Percentiles rank a stretch among this genome's conserved stretches.
Evolutionary conservation across 2,329 filamentous ascomycete species (phyloP).

Genomic region (Arachnopeziza araneosa): DNA sequence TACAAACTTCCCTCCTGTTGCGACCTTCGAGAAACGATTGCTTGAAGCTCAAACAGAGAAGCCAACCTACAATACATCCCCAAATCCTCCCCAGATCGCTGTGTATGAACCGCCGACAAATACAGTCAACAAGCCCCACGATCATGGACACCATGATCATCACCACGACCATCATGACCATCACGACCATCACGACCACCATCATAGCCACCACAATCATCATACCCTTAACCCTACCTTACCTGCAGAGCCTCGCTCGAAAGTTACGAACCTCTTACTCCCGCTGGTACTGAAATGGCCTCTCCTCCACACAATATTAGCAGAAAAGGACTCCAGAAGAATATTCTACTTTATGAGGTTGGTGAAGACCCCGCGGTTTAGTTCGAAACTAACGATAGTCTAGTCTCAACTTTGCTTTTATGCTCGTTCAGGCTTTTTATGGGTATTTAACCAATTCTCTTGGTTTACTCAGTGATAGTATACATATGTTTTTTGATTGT

Average conservation of each 20-base stretch:
- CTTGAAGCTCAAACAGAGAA: background rate
- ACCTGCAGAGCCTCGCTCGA: slow-evolving; percentile 47
- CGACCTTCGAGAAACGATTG: slow-evolving; percentile 15
- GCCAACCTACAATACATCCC: slow-evolving; percentile 3
- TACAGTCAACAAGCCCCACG: slow-evolving; percentile 16
- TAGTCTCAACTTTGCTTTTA: slow-evolving; percentile 90
- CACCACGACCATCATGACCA: no score
- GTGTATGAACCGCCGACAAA: slow-evolving; percentile 21
- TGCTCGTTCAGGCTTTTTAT: slow-evolving; percentile 91
- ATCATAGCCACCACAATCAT: slow-evolving; percentile 14
- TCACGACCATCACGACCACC: slow-evolving; percentile 17
- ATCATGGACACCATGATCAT: slow-evolving; percentile 24
- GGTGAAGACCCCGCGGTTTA: slow-evolving; percentile 26
- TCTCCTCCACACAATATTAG: slow-evolving; percentile 76
- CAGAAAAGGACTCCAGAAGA: slow-evolving; percentile 85
- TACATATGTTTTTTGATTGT: slow-evolving; percentile 99
- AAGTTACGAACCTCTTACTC: slow-evolving; percentile 69
- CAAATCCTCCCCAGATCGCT: slow-evolving; percentile 10
- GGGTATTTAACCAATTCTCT: slow-evolving; percentile 90
- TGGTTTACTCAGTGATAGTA: slow-evolving; percentile 92
- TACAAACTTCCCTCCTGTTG: slow-evolving; percentile 14
- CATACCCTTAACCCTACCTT: slow-evolving; percentile 24
- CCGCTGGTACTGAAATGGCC: slow-evolving; percentile 64
- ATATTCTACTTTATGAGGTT: slow-evolving; percentile 98
- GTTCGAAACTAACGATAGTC: slow-evolving; percentile 10